Conservation (phyloP, 305 asterid species). For the Stenogyne calaminthoides region DNA sequence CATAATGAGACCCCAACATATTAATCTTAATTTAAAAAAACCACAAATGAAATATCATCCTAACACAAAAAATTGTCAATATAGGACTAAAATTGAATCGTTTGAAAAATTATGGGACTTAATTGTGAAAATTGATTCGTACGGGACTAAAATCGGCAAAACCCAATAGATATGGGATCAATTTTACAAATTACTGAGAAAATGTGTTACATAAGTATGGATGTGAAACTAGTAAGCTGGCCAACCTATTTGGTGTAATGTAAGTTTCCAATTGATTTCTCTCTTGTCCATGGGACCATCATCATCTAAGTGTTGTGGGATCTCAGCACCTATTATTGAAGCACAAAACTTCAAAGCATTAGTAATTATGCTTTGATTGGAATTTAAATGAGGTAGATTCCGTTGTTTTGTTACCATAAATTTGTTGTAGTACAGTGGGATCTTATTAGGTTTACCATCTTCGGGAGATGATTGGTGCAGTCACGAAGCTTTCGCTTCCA, state of each 20-base stretch:
- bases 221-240: background rate
- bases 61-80: no score
- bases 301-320: slow-evolving; percentile 1
- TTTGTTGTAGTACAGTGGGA: slow-evolving; percentile 79
- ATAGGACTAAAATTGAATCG: no score
- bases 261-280: slow-evolving; percentile 83
- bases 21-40: no score
- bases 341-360: slow-evolving; percentile 21
- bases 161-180: no score
- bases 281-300: slow-evolving; percentile 59
- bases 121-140: no score
- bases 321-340: slow-evolving; percentile 44
- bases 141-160: no score
- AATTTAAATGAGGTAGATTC: slow-evolving; percentile 12
- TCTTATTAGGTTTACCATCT: slow-evolving; percentile 71
- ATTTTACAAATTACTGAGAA: no score
- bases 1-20: no score
- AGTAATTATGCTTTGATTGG: slow-evolving; percentile 21
- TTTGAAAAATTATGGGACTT: no score
- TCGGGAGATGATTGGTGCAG: slow-evolving; percentile 83
- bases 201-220: background rate
- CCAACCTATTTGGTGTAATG: slow-evolving; percentile 89
- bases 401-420: slow-evolving; percentile 40
- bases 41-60: no score
- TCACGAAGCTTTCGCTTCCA: slow-evolving; percentile 75